These are phyloP conservation scores for Coniosporium apollinis DNA, from an alignment of 495 filamentous ascomycete genomes.

Conservation along the genomic window DNA sequence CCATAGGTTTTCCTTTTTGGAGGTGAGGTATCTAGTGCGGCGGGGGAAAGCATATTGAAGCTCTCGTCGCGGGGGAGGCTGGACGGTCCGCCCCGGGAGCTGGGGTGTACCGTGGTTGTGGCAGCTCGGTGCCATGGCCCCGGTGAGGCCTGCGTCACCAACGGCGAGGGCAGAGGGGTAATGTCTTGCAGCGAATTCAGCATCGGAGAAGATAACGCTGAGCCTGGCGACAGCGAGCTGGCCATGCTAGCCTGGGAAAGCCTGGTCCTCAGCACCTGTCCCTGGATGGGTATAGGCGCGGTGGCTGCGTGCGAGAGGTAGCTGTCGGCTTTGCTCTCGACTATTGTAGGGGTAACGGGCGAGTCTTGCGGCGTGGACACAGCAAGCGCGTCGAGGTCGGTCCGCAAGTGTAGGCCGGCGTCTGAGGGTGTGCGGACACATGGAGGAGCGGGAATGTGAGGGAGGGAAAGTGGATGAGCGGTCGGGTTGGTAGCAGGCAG, in stretches of 20 bases:
- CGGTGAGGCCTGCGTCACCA: slow-evolving; percentile 56
- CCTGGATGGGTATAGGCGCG: slow-evolving; percentile 2
- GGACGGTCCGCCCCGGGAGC: slow-evolving; percentile 6
- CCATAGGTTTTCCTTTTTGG: slow-evolving; percentile 10
- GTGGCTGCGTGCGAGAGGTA: slow-evolving; percentile 5
- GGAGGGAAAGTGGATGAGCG: background rate
- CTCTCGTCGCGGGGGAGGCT: slow-evolving; percentile 9
- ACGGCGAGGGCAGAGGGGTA: slow-evolving; percentile 82
- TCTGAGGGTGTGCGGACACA: slow-evolving; percentile 9
- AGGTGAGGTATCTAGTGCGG: slow-evolving; percentile 4
- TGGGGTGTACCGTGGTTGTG: slow-evolving; percentile 21
- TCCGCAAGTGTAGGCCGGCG: slow-evolving; percentile 15
- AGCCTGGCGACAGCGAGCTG: background rate
- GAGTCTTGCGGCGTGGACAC: slow-evolving; percentile 7
- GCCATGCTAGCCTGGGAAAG: slow-evolving; percentile 22
- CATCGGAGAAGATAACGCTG: slow-evolving; percentile 48
- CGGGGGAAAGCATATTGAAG: slow-evolving; percentile 12
- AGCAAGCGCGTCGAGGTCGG: slow-evolving; percentile 8
- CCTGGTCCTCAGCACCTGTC: slow-evolving; percentile 3
- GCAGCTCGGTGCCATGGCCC: slow-evolving; percentile 39
- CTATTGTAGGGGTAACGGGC: slow-evolving; percentile 8
- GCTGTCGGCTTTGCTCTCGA: slow-evolving; percentile 1
- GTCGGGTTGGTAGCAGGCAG: background rate
- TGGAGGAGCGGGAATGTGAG: background rate
- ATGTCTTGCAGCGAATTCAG: slow-evolving; percentile 75